Evolutionary conservation across 2,329 filamentous ascomycete genomes (phyloP), one percentile per base, ranked within the genome.

Genomic region (Clonostachys rhizophaga): DNA sequence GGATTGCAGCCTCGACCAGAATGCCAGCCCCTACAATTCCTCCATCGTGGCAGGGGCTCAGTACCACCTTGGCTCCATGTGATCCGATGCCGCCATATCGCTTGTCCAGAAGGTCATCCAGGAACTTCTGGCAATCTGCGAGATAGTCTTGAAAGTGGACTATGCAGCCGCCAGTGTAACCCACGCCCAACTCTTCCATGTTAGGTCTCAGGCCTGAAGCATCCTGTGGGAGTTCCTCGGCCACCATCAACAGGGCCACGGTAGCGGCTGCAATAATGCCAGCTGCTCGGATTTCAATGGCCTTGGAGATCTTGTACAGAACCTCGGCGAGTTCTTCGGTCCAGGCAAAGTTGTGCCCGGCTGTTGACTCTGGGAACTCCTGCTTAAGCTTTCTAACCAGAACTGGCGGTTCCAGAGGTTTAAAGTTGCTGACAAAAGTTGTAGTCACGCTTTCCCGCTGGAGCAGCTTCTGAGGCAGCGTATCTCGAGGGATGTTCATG

Each of bases 81-180:
- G 36, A 7, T 10, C 57, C 54, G 12, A 50, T 16, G 4, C 48
- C 44, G 6, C 59, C 63, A 18, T 59, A 61, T 30, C 57, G 56
- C 46, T 47, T 59, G 6, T 43, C 46, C 45, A 82, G 55, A 11
- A 82, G 67, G 18, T 65, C 60, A 55, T 89, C 82, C 44, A 91
- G 73, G 58, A 87, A 87, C 13, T 66, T 58, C 62, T 91, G 86
- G 53, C 85, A 89, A 55, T 86, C 84, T 41, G 71, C 66, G 40
- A 88, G 71, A 64, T 89, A 91, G 55, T 87, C 78, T 43, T 88
- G 87, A 57, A 90, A 90, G 57, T 88, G 82, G n/a, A 83, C 79
- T 49, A 91, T 91, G 58, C 87, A 90, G 7, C 87, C 86, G 34
- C 88, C 88, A 0, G 88, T 90, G 59, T 89, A 91, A 2, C 87